These are phyloP conservation scores for Trichoderma sp. DNA, from an alignment of 2,329 filamentous ascomycete genomes.

Conservation along the genomic window DNA sequence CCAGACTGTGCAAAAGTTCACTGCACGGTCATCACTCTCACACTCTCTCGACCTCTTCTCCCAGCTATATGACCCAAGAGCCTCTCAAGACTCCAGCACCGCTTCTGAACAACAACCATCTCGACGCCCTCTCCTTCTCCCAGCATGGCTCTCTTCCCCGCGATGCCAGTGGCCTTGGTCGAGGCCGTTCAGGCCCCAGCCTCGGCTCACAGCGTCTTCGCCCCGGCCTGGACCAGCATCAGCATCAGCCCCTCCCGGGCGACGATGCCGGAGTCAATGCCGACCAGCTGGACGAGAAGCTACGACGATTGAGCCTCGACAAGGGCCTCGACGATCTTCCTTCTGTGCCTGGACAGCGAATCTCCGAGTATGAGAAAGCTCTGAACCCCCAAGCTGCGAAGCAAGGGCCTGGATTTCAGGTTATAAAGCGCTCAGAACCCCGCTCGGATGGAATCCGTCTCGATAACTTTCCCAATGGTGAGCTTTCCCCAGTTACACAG, in stretches of 20 bases:
- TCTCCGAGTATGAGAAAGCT: constrained; percentile 64
- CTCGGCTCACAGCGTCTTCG: constrained; percentile 41
- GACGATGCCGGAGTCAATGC: constrained; percentile 38
- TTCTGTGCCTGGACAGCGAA: constrained; percentile 51
- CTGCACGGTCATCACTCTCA: constrained; percentile 51
- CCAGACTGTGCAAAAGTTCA: constrained; percentile 53
- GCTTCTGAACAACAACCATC: constrained; percentile 40
- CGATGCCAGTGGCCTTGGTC: constrained; percentile 43
- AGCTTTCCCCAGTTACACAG: constrained; percentile 28
- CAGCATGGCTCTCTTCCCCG: constrained; percentile 60
- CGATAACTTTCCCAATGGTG: constrained; percentile 79
- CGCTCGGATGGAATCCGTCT: constrained; percentile 46
- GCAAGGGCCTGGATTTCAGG: constrained; percentile 56
- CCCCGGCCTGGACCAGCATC: constrained; percentile 24
- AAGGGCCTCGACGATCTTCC: constrained; percentile 33
- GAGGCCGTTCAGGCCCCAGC: constrained; percentile 36
- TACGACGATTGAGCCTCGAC: constrained; percentile 53
- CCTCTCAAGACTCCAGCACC: constrained; percentile 49
- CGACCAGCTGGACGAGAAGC: constrained; percentile 49
- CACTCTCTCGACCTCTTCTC: constrained; percentile 36
- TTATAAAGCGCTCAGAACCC: constrained; percentile 50
- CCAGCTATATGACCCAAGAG: constrained; percentile 67
- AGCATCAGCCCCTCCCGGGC: background rate
- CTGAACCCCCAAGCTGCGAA: constrained; percentile 48
- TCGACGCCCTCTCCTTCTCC: constrained; percentile 37